phyloP scores from a whole-genome alignment of 129 eudicot genomes.

The Centella asiatica region DNA sequence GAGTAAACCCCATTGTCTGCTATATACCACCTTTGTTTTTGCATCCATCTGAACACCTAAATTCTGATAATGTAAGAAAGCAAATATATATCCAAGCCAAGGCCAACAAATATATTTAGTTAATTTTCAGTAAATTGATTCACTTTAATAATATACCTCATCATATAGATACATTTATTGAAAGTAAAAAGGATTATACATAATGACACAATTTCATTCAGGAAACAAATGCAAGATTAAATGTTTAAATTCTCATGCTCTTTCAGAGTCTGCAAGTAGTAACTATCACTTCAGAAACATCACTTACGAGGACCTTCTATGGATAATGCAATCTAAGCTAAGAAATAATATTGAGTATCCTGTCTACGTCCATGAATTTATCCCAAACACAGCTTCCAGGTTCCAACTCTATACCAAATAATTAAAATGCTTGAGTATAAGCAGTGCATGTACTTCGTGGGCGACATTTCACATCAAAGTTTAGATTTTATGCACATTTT shows the following conservation, averaged over 20 bases:
- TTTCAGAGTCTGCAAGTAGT: not conserved
- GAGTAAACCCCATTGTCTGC: slow-evolving; percentile 93
- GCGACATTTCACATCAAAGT: not conserved
- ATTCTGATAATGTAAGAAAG: slow-evolving; percentile 3
- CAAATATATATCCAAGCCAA: not conserved
- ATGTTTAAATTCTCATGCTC: not conserved
- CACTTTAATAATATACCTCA: not conserved
- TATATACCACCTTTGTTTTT: slow-evolving; percentile 81
- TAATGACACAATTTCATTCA: not conserved
- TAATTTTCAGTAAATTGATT: not conserved
- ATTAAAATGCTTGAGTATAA: not conserved
- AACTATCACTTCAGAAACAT: not conserved
- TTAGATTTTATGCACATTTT: no score
- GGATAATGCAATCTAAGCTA: not conserved
- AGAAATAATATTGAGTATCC: not conserved
- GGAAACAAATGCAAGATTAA: not conserved
- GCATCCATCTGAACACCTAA: slow-evolving; percentile 99
- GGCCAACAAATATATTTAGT: not conserved
- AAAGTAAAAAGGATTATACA: not conserved
- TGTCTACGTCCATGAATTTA: no score
- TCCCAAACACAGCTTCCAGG: no score
- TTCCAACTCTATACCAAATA: no score
- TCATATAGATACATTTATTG: not conserved
- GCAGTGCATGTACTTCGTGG: not conserved
- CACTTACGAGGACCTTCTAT: not conserved